Conservation (phyloP, 2,329 filamentous ascomycete genomes). For the Diplodia seriata region DNA sequence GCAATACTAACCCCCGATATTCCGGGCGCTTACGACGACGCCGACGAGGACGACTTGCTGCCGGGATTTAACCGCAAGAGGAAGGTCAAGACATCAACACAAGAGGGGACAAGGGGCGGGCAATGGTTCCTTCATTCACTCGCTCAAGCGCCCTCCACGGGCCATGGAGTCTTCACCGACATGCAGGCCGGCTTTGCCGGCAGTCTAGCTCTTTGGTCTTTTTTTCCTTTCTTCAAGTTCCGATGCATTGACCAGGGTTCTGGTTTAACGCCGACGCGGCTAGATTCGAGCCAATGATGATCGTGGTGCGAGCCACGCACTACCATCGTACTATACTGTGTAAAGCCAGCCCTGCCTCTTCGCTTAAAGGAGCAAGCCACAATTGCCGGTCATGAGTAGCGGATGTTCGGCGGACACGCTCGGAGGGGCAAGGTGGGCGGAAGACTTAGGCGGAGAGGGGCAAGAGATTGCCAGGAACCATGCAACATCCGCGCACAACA, state of each 20-base stretch:
- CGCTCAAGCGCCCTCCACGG: neutral
- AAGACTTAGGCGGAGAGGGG: constrained; percentile 3
- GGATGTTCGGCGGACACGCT: neutral
- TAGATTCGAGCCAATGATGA: constrained; percentile 4
- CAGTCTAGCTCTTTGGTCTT: neutral
- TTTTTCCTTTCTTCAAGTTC: neutral
- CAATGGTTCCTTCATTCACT: neutral
- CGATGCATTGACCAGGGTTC: neutral
- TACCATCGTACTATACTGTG: neutral
- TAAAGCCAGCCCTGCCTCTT: neutral
- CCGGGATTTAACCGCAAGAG: constrained; percentile 19
- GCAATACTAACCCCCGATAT: neutral
- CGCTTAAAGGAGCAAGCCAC: constrained; percentile 6
- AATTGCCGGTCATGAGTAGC: neutral
- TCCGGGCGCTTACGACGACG: constrained; percentile 20
- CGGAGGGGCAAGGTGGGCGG: neutral
- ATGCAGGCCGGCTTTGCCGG: neutral
- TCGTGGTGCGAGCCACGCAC: constrained; percentile 5
- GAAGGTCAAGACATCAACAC: constrained; percentile 10
- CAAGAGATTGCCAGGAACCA: constrained; percentile 26
- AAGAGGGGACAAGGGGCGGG: neutral
- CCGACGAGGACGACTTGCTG: neutral
- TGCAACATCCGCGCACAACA: neutral
- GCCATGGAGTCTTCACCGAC: neutral
- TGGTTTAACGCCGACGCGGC: neutral